Base-by-base conservation (phyloP, 176 grass and related monocot species). In the Pontederia paniculata region DNA sequence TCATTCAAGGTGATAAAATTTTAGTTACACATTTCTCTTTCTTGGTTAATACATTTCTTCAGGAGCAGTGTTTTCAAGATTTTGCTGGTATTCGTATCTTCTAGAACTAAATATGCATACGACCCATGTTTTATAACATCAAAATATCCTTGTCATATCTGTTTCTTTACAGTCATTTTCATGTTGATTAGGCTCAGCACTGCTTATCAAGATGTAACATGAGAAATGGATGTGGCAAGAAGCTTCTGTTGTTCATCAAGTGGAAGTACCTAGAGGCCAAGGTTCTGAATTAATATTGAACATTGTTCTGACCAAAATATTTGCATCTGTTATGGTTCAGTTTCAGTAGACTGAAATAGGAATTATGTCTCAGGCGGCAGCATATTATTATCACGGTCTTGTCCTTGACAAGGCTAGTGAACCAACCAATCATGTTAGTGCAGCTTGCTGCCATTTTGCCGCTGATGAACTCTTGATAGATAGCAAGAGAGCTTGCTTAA, bases 251-350 rank as follows among this genome's bases (percentile, higher is more conserved):
- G 14, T 91, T 90, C 60, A 88, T 91, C 9, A 97, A 88, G 45
- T 97, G 93, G 93, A 97, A 97, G 44, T 91, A 77, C 57, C 85
- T 97, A 47, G 93, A 97, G 18, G 93, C 93, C 53, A 97, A 97
- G 93, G 93, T 97, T 50, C 60, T 21, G 2, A 68, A 37, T 37
- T 37, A 75, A 42, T 42, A 5, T 67, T 54, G 18, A 62, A 10
- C 44, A 61, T 16, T 20, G 23, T 23, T 19, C 9, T 8, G 21
- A 25, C 31, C n/a, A 20, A 10, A 20, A 45, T 44, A 37, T 2
- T 45, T 47, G 28, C 48, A 20, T 44, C 43, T 42, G 53, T 55
- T 48, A 60, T 60, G 61, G 23, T 19, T 10, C 58, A 56, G 55
- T 68, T 28, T 73, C 1, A 50, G 60, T 64, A 17, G 46, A 50